Evolutionary conservation across 495 filamentous ascomycete genomes (phyloP).

Genomic region (Xylaria bambusicola): DNA sequence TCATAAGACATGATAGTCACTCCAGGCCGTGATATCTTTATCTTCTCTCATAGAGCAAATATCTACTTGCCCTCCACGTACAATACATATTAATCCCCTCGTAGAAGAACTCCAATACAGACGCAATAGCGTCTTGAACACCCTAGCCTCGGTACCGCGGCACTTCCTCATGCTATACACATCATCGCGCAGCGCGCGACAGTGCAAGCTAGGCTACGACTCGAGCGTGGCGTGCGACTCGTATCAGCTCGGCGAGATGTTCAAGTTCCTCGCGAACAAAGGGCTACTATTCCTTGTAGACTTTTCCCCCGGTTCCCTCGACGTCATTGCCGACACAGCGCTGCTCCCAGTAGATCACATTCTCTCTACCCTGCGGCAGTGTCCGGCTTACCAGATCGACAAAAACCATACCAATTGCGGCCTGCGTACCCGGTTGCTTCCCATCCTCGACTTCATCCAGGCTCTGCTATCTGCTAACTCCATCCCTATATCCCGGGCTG

Average conservation of each 20-base stretch:
- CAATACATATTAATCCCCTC: conserved; percentile 10
- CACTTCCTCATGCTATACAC: conserved; percentile 73
- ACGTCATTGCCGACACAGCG: conserved; percentile 33
- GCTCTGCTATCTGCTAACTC: conserved; percentile 44
- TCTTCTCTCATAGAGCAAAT: too few species aligned
- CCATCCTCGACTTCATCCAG: conserved; percentile 68
- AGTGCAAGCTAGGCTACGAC: conserved; percentile 78
- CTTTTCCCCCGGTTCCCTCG: conserved; percentile 38
- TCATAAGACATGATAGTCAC: too few species aligned
- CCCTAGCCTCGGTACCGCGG: conserved; percentile 71
- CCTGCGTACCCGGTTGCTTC: conserved; percentile 64
- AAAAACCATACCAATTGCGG: conserved; percentile 77
- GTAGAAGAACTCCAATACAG: conserved; percentile 72
- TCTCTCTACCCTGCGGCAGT: conserved; percentile 44
- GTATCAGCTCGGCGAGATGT: conserved; percentile 84
- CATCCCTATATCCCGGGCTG: conserved; percentile 46
- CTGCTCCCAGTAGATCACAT: conserved; percentile 38
- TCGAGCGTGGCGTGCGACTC: conserved; percentile 76
- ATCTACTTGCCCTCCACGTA: too few species aligned
- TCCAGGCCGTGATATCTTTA: too few species aligned
- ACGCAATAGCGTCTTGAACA: conserved; percentile 69
- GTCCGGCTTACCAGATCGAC: conserved; percentile 79
- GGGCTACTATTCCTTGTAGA: conserved; percentile 52
- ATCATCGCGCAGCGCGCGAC: conserved; percentile 53
- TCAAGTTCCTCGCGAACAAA: conserved; percentile 70